Conservation (phyloP, 2,329 filamentous ascomycete species). For the Pseudogymnoascus sp. region DNA sequence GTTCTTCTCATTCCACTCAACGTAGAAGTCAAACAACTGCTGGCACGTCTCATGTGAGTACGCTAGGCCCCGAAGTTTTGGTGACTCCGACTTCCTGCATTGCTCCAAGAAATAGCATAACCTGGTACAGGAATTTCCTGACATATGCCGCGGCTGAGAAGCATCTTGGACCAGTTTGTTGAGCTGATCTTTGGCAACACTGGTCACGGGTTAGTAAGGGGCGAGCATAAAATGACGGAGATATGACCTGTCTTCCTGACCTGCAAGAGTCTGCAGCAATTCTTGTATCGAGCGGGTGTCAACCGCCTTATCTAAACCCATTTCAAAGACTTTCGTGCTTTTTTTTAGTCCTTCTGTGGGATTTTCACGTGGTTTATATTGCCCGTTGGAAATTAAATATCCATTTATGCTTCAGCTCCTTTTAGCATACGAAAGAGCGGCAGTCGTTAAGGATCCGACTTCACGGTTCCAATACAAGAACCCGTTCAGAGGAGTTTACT, state of each 20-base stretch:
- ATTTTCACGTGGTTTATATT: constrained; percentile 5
- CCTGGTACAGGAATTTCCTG: constrained; percentile 49
- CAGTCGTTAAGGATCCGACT: background rate
- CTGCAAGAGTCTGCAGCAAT: background rate
- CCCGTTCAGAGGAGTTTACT: background rate
- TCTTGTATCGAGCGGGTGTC: constrained; percentile 6
- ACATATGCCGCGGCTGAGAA: constrained; percentile 43
- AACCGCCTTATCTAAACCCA: constrained; percentile 6
- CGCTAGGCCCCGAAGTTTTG: constrained; percentile 38
- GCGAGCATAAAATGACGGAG: background rate
- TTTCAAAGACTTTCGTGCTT: background rate
- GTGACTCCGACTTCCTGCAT: constrained; percentile 41
- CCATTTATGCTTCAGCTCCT: background rate
- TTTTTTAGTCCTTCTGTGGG: background rate
- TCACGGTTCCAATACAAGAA: background rate
- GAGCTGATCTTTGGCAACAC: constrained; percentile 17
- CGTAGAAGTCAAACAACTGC: constrained; percentile 51
- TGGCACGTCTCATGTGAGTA: constrained; percentile 41
- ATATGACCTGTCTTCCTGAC: background rate
- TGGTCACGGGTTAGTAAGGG: constrained; percentile 6
- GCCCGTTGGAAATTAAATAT: background rate
- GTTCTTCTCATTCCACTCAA: constrained; percentile 60
- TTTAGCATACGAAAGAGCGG: background rate
- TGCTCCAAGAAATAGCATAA: constrained; percentile 55
- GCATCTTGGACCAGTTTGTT: constrained; percentile 21